Evolutionary conservation across 1,284 basidiomycete genomes (phyloP).

Genomic region (Sporisorium sorghi): DNA sequence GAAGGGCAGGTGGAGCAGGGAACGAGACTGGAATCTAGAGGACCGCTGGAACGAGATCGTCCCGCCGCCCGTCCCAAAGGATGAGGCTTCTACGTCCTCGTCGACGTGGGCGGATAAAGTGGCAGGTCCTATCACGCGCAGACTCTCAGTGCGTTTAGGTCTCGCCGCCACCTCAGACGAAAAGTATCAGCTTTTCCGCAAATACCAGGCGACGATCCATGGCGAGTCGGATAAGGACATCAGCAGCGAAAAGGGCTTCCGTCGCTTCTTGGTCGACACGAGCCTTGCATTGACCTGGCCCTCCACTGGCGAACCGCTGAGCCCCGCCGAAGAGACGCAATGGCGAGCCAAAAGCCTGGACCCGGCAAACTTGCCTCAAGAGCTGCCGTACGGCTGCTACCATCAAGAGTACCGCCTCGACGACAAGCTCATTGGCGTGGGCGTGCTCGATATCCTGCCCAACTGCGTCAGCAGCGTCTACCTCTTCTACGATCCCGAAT

Average conservation of each 20-base stretch:
- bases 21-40: slow-evolving; percentile 39
- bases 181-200: slow-evolving; percentile 63
- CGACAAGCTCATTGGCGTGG: slow-evolving; percentile 83
- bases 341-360: slow-evolving; percentile 26
- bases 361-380: background rate
- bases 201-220: slow-evolving; percentile 62
- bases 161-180: slow-evolving; percentile 51
- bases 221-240: slow-evolving; percentile 53
- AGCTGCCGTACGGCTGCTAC: slow-evolving; percentile 57
- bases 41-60: slow-evolving; percentile 36
- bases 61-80: background rate
- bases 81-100: slow-evolving; percentile 1
- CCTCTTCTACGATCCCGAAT: slow-evolving; percentile 88
- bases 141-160: slow-evolving; percentile 22
- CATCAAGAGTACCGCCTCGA: slow-evolving; percentile 72
- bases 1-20: slow-evolving; percentile 55
- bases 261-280: slow-evolving; percentile 59
- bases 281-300: slow-evolving; percentile 37
- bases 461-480: slow-evolving; percentile 92
- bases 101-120: slow-evolving; percentile 33
- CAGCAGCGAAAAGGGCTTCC: slow-evolving; percentile 51
- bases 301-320: slow-evolving; percentile 17
- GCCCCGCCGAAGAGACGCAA: slow-evolving; percentile 6
- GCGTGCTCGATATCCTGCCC: slow-evolving; percentile 91
- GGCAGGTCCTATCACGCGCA: slow-evolving; percentile 39